Base-by-base conservation (phyloP, 208 protist species). In the Trypanosoma cruzi region DNA sequence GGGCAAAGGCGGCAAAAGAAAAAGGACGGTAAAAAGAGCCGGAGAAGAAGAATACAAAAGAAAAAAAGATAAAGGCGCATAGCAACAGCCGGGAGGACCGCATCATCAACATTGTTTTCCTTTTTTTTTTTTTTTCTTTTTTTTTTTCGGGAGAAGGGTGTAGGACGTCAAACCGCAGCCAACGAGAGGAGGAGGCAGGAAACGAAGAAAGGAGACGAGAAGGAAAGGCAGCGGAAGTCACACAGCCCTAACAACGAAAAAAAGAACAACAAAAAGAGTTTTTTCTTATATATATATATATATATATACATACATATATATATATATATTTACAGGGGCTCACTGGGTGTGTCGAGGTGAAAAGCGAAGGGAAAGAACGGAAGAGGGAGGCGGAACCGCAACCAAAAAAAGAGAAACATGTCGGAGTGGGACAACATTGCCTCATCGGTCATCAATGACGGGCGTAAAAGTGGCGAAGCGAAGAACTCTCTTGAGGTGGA, bases 401-500 rank as follows among this genome's bases (percentile, higher is more conserved):
- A 59, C 14, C 24, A 29, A 37, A 32, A 32, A 32, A 22, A 20
- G 54, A 4, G 20, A 2, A 22, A 34, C 5, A 63, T 52, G 42
- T 29, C 58, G 42, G 24, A 36, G n/a, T 52, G 58, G 42, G 24
- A 44, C 16, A 63, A 58, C 26, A 22, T 58, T 20, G 54, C 28
- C 29, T 44, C 36, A 49, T 55, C 60, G 3, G 18, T 24, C 24
- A 44, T 28, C 31, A 42, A 28, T 32, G 60, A 54, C 10, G 48
- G 48, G 1, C 40, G 54, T 16, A 37, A 29, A 3, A 42, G 20
- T 62, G 36, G 36, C 4, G 54, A 63, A 26, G 52, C 7, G 20
- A 56, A 55, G 54, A 62, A 52, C n/a, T 0, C 68, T 4, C 18
- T 32, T 18, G 62, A 71, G 22, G 69, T 60, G 32, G 64, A 82